Evolutionary conservation across 2,329 filamentous ascomycete genomes (phyloP).

Genomic region (Aspergillus sojae): DNA sequence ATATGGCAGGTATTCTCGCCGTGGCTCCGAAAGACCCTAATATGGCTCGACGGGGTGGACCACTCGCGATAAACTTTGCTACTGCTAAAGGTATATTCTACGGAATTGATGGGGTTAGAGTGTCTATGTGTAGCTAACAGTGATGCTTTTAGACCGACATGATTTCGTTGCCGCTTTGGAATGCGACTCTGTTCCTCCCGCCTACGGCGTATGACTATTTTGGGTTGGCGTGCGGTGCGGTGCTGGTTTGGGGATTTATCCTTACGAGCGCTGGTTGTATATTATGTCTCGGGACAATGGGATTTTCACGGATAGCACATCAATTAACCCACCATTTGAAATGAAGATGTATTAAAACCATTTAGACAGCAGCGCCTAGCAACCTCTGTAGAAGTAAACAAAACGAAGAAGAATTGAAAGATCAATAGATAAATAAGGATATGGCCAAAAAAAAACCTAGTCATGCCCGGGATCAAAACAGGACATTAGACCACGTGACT

Average conservation of each 20-base stretch:
- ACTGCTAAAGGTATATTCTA: slow-evolving; percentile 23
- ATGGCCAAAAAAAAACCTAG: slow-evolving; percentile 15
- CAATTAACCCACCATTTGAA: too few relatives aligned
- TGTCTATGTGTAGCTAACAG: neutral
- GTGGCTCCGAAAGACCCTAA: slow-evolving; percentile 26
- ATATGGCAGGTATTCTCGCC: slow-evolving; percentile 32
- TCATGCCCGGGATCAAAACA: slow-evolving; percentile 43
- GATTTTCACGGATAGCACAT: neutral
- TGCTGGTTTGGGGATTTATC: neutral
- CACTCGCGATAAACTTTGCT: slow-evolving; percentile 31
- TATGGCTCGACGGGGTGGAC: slow-evolving; percentile 20
- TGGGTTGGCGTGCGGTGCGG: neutral
- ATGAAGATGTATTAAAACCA: too few relatives aligned
- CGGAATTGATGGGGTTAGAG: neutral
- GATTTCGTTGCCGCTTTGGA: slow-evolving; percentile 22
- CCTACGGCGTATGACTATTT: neutral
- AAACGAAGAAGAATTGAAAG: too few relatives aligned
- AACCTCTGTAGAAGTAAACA: too few relatives aligned
- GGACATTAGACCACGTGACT: slow-evolving; percentile 41
- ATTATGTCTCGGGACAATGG: neutral
- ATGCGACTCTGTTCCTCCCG: neutral
- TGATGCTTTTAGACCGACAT: slow-evolving; percentile 19
- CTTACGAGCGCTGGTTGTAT: neutral
- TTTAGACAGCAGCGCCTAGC: too few relatives aligned
- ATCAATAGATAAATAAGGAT: neutral